Evolutionary conservation across 2,329 filamentous ascomycete genomes (phyloP), one percentile per base, ranked within the genome.

Genomic region (Chaetomiaceae sp.): DNA sequence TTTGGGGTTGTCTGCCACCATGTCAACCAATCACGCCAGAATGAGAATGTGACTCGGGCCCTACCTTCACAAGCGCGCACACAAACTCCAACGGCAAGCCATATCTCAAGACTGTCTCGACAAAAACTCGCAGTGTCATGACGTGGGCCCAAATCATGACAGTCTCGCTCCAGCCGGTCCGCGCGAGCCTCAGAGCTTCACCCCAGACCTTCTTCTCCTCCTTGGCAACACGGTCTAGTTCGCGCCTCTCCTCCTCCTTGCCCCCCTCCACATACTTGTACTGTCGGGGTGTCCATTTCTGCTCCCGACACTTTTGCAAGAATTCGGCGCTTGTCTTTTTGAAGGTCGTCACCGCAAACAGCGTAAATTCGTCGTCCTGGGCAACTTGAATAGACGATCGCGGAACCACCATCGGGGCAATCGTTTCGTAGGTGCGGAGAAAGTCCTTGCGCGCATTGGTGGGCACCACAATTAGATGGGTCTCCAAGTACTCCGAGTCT

Each of bases 121-220:
- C 93, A 69, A 97, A 99, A 17, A 97, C 91, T 48, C 93, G 78
- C 62, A 99, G 72, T 6, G 91, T 87, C 63, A 97, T 76, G 23
- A 96, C 87, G 66, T 99, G 93, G 44, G 95, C 80, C 89, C 91
- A 96, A 48, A 92, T 86, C 89, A 96, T 96, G 58, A 96, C 89
- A 56, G 86, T 86, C 72, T 99, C 93, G 65, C 89, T 92, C 82
- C 93, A 99, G 14, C 89, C 90, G n/a, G 89, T 95, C 56, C 91
- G 78, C 13, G 86, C 89, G 62, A 96, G 77, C 58, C 90, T 81
- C 64, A 99, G 70, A 3, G 91, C 90, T 72, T 99, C 92, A 10
- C 89, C 90, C 83, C 90, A 96, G 2, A 96, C 78, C 72, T 93
- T 95, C 69, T 86, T 82, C 73, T 96, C 91, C 66, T 97, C 90